Conservation (phyloP, 306 rosid species). For the Castanopsis chinensis region DNA sequence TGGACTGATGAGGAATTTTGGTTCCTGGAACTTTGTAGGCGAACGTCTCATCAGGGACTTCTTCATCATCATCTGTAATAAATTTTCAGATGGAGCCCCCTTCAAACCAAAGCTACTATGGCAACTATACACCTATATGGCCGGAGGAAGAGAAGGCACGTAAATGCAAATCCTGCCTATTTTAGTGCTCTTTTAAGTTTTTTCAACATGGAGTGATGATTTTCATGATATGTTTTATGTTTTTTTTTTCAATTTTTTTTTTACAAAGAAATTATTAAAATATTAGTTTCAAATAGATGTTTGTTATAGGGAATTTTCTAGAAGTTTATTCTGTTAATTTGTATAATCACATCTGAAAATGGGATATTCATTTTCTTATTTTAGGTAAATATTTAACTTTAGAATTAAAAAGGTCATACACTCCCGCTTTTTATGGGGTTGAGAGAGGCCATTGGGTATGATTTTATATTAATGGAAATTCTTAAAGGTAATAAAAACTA, state of each 20-base stretch:
- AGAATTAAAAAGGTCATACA: too few species aligned
- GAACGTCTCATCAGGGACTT: conserved; percentile 47
- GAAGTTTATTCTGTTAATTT: too few species aligned
- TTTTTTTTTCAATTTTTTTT: too few species aligned
- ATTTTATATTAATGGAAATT: too few species aligned
- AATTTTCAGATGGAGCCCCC: conserved; percentile 83
- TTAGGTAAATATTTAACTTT: too few species aligned
- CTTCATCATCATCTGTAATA: conserved; percentile 44
- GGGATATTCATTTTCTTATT: too few species aligned
- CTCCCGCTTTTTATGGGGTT: too few species aligned
- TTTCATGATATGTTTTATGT: background rate
- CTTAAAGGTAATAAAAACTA: too few species aligned
- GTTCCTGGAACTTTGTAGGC: conserved; percentile 45
- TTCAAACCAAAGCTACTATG: conserved; percentile 86
- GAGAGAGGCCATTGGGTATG: too few species aligned
- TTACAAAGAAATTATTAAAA: background rate
- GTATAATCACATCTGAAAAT: too few species aligned
- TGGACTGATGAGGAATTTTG: conserved; percentile 5
- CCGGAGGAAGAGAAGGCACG: conserved; percentile 56
- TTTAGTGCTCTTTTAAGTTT: background rate
- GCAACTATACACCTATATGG: conserved; percentile 30
- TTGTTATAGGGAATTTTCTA: too few species aligned
- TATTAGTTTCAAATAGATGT: too few species aligned
- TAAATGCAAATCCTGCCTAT: conserved; percentile 1
- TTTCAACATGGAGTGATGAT: background rate